Evolutionary conservation across 2,329 filamentous ascomycete species (phyloP).

Genomic region (Nigrograna mackinnonii): DNA sequence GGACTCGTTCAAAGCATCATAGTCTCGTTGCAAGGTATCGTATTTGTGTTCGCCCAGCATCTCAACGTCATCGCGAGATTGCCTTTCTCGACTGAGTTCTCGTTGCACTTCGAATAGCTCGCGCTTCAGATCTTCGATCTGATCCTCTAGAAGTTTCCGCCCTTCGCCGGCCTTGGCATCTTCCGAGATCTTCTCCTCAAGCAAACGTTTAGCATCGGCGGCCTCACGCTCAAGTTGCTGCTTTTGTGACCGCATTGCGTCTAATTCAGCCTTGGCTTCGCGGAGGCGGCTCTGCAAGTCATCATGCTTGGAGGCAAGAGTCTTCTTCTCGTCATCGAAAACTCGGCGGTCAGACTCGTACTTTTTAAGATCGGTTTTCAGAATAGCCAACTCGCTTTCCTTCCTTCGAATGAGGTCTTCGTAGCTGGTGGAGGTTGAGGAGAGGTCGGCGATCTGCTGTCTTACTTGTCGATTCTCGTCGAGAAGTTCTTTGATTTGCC

Average conservation of each 20-base stretch:
- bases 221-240: constrained; percentile 85
- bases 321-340: constrained; percentile 78
- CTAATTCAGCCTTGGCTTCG: constrained; percentile 84
- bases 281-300: constrained; percentile 75
- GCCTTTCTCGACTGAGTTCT: constrained; percentile 86
- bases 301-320: constrained; percentile 75
- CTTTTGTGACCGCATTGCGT: constrained; percentile 83
- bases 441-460: constrained; percentile 82
- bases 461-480: constrained; percentile 83
- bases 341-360: constrained; percentile 78
- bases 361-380: constrained; percentile 83
- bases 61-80: constrained; percentile 92
- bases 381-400: constrained; percentile 85
- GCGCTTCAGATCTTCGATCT: constrained; percentile 84
- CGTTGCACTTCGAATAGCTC: constrained; percentile 84
- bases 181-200: constrained; percentile 87
- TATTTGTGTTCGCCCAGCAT: constrained; percentile 89
- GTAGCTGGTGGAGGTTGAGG: constrained; percentile 90
- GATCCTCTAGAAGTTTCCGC: constrained; percentile 79
- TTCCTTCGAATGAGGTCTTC: constrained; percentile 93
- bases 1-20: constrained; percentile 82
- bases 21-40: constrained; percentile 80
- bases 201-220: constrained; percentile 80
- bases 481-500: constrained; percentile 74
- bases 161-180: constrained; percentile 82